Evolutionary conservation across 2,329 filamentous ascomycete species (phyloP).

Genomic region (Chrysosporium keratinophilum): DNA sequence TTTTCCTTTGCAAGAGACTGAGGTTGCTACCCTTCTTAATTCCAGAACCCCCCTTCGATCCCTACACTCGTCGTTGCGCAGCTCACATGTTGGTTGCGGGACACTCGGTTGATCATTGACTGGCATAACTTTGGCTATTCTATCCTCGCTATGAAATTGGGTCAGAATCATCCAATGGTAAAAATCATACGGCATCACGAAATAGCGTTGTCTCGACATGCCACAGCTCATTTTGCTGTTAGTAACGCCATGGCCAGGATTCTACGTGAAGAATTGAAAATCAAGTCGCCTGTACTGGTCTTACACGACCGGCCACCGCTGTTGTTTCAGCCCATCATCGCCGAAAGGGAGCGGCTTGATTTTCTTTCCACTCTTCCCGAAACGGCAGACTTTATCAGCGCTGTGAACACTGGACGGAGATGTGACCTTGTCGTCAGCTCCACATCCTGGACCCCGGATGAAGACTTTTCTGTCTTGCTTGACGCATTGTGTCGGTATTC

Average conservation of each 20-base stretch:
- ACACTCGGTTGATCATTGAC: slow-evolving; percentile 77
- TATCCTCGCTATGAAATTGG: slow-evolving; percentile 63
- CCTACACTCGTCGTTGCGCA: slow-evolving; percentile 72
- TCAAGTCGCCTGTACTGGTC: slow-evolving; percentile 56
- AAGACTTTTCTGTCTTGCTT: slow-evolving; percentile 83
- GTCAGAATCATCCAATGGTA: slow-evolving; percentile 61
- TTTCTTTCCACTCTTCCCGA: slow-evolving; percentile 59
- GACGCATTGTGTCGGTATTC: slow-evolving; percentile 71
- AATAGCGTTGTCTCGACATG: slow-evolving; percentile 54
- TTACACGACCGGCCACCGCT: slow-evolving; percentile 78
- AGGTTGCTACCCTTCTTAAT: not conserved
- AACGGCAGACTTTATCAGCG: slow-evolving; percentile 49
- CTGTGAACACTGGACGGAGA: slow-evolving; percentile 47
- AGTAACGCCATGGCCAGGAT: slow-evolving; percentile 78
- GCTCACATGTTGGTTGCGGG: slow-evolving; percentile 61
- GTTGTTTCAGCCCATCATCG: slow-evolving; percentile 63
- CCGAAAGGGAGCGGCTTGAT: slow-evolving; percentile 38
- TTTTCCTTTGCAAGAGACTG: not conserved
- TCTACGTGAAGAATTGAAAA: slow-evolving; percentile 55
- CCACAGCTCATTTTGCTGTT: slow-evolving; percentile 71
- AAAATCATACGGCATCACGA: slow-evolving; percentile 69
- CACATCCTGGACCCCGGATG: slow-evolving; percentile 94
- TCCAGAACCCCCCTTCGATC: slow-evolving; percentile 84
- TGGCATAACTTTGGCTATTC: slow-evolving; percentile 99
- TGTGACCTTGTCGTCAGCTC: slow-evolving; percentile 74